phyloP scores from a whole-genome alignment of 2,329 filamentous ascomycete genomes.

The Pyrenophora teres region DNA sequence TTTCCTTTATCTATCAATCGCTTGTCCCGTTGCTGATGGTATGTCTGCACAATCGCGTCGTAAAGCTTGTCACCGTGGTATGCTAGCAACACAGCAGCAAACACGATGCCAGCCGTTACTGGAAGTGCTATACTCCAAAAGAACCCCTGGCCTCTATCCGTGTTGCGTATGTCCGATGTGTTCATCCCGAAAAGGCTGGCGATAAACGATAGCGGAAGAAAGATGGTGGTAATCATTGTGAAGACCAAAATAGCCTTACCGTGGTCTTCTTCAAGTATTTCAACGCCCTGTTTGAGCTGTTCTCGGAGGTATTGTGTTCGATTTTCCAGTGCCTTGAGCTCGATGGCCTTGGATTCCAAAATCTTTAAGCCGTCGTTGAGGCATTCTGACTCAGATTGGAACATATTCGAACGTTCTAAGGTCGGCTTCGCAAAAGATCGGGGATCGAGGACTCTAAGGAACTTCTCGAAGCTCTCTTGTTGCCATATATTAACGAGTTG shows the following conservation, averaged over 20 bases:
- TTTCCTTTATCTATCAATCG: not conserved
- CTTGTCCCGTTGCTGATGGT: not conserved
- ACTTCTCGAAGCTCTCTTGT: conserved; percentile 3
- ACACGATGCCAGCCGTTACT: conserved; percentile 6
- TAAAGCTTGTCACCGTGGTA: conserved; percentile 8
- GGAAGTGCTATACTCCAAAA: conserved; percentile 25
- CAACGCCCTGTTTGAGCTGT: conserved; percentile 22
- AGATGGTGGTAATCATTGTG: conserved; percentile 43
- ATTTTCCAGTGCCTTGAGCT: conserved; percentile 14
- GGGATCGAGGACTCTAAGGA: conserved; percentile 1
- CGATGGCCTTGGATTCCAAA: conserved; percentile 7
- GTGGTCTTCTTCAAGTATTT: conserved; percentile 18
- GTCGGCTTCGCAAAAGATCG: not conserved
- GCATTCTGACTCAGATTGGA: conserved; percentile 4
- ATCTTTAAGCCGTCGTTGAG: not conserved
- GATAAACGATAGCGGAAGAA: conserved; percentile 28
- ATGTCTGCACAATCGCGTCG: not conserved
- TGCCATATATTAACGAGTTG: conserved; percentile 18
- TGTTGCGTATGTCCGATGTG: conserved; percentile 19
- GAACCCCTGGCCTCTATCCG: conserved; percentile 8
- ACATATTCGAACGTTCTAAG: not conserved
- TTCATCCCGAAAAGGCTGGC: conserved; percentile 26
- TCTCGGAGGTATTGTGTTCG: conserved; percentile 7
- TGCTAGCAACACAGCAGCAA: conserved; percentile 5
- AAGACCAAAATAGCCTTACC: conserved; percentile 18